phyloP scores from a whole-genome alignment of 2,329 filamentous ascomycete genomes.

The Diaporthe sp. region DNA sequence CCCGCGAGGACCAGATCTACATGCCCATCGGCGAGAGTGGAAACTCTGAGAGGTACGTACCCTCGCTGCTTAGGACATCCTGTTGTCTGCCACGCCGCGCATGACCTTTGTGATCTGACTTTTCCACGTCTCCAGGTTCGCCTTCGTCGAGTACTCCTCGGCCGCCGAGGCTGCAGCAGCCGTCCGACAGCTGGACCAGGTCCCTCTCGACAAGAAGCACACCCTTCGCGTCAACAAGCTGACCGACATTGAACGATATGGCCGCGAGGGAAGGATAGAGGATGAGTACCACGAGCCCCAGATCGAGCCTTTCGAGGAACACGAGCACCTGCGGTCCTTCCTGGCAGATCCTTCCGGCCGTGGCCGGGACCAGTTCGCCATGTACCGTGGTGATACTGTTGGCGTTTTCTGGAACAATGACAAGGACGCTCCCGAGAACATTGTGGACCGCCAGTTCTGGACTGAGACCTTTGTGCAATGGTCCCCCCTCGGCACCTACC shows the following conservation, averaged over 20 bases:
- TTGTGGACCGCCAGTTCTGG: constrained; percentile 96
- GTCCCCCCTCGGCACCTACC: constrained; percentile 94
- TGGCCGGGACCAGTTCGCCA: constrained; percentile 94
- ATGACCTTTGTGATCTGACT: neutral
- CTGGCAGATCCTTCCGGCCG: constrained; percentile 84
- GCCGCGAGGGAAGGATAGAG: constrained; percentile 91
- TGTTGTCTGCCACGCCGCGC: neutral
- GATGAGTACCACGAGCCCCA: constrained; percentile 89
- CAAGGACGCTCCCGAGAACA: constrained; percentile 86
- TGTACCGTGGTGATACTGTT: constrained; percentile 92
- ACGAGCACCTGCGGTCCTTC: constrained; percentile 96
- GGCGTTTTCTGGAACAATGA: constrained; percentile 99
- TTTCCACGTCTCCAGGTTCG: constrained; percentile 73
- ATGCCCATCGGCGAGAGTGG: constrained; percentile 94
- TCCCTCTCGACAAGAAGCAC: constrained; percentile 96
- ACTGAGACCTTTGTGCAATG: constrained; percentile 98
- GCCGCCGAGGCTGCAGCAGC: constrained; percentile 91
- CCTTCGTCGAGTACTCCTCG: constrained; percentile 96
- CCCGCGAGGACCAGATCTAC: constrained; percentile 87
- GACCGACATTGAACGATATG: constrained; percentile 96
- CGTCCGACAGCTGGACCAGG: constrained; percentile 87
- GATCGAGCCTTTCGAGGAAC: constrained; percentile 88
- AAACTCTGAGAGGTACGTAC: constrained; percentile 84
- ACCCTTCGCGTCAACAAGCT: constrained; percentile 97
- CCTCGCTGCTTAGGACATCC: constrained; percentile 35